Conservation (phyloP, 1,139 yeast species). For the Yamadazyma diddensiae region DNA sequence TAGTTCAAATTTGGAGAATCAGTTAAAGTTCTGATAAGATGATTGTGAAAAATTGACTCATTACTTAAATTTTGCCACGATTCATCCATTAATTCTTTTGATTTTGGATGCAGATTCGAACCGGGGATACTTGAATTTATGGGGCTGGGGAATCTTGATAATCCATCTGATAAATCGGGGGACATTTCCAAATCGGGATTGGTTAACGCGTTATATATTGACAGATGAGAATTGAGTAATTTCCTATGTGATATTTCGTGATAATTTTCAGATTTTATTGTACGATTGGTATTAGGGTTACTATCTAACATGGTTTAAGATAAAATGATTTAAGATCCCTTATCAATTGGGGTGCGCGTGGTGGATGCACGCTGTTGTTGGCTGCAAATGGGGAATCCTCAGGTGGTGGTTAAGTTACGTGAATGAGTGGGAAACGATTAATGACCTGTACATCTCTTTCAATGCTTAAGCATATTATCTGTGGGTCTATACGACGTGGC, state of each 20-base stretch:
- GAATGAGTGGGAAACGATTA: no score
- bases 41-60: constrained; percentile 9
- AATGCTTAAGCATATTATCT: no score
- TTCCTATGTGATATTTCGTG: constrained; percentile 7
- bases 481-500: no score
- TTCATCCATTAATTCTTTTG: constrained; percentile 7
- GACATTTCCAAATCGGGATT: constrained; percentile 42
- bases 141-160: constrained; percentile 11
- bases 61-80: constrained; percentile 23
- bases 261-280: neutral
- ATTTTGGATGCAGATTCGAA: no score
- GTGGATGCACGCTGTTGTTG: no score
- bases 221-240: constrained; percentile 37
- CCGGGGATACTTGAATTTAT: neutral
- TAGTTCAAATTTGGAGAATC: constrained; percentile 12
- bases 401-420: no score
- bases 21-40: constrained; percentile 12
- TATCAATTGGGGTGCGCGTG: no score
- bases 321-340: no score
- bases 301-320: no score
- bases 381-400: no score
- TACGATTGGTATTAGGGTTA: no score
- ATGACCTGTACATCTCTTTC: no score
- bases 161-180: constrained; percentile 5
- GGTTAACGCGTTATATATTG: constrained; percentile 37